Percentiles rank a stretch among this genome's conserved stretches.
Conservation (phyloP, 495 filamentous ascomycete genomes). For the Coniosporium apollinis region DNA sequence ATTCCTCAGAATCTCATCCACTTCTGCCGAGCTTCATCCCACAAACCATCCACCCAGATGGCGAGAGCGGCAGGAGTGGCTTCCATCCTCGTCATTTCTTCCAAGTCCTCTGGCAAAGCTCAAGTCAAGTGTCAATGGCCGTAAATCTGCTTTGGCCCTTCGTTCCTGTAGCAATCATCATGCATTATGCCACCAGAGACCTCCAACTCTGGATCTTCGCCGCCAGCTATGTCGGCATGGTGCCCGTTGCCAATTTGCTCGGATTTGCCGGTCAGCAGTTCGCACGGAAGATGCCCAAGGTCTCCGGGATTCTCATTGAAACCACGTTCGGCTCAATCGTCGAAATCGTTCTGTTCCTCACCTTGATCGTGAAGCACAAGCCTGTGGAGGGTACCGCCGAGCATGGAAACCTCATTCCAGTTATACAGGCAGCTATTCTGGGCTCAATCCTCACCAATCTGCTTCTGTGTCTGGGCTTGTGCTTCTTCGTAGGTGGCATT, state of each 20-base stretch:
- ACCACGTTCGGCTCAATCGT: conserved; percentile 1
- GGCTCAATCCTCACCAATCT: conserved; percentile 23
- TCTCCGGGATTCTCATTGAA: conserved; percentile 1
- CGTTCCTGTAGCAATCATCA: conserved; percentile 33
- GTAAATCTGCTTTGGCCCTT: conserved; percentile 39
- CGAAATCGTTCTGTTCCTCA: not conserved
- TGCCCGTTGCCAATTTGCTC: not conserved
- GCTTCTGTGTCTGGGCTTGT: conserved; percentile 26
- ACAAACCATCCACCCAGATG: too few relatives aligned
- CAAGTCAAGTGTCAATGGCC: conserved; percentile 20
- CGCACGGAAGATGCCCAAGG: conserved; percentile 1
- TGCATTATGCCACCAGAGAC: conserved; percentile 29
- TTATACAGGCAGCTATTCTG: not conserved
- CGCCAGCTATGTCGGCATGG: conserved; percentile 1
- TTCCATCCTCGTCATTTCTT: conserved; percentile 28
- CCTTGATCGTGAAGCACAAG: conserved; percentile 1
- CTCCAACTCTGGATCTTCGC: not conserved
- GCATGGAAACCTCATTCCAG: too few relatives aligned
- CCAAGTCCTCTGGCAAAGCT: conserved; percentile 26
- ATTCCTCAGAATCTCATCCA: too few relatives aligned
- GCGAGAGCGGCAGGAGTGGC: conserved; percentile 30
- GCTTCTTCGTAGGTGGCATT: conserved; percentile 13
- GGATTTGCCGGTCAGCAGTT: conserved; percentile 1
- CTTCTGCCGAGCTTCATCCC: too few relatives aligned
- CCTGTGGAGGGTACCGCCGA: not conserved